phyloP scores from a whole-genome alignment of 192 early-diverging fungal species.

The Neocallimastix lanati region DNA sequence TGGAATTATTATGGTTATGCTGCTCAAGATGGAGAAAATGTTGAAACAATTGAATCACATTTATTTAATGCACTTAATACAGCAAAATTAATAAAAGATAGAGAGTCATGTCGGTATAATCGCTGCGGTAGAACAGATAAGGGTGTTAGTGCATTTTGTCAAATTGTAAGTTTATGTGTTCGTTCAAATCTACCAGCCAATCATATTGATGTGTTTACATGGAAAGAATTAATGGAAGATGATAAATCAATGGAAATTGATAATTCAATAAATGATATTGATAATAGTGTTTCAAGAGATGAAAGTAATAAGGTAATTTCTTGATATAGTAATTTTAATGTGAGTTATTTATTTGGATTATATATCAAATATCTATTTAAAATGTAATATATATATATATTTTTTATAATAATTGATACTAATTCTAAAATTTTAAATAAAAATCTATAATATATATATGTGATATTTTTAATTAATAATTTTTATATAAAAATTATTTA shows the following conservation, averaged over 20 bases:
- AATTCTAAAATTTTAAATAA: too few species aligned
- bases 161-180: constrained; percentile 66
- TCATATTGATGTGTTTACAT: constrained; percentile 10
- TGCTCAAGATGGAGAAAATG: constrained; percentile 32
- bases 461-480: too few species aligned
- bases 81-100: constrained; percentile 51
- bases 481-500: too few species aligned
- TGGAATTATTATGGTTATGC: constrained; percentile 79
- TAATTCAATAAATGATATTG: neutral
- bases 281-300: too few species aligned
- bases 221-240: constrained; percentile 9
- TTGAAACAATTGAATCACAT: constrained; percentile 55
- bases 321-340: too few species aligned
- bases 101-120: constrained; percentile 2
- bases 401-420: too few species aligned
- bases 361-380: too few species aligned
- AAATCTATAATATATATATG: too few species aligned
- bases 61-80: constrained; percentile 64
- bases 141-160: constrained; percentile 79
- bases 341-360: too few species aligned
- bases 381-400: too few species aligned
- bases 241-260: neutral
- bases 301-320: too few species aligned
- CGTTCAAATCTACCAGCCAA: constrained; percentile 36
- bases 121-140: constrained; percentile 35